Evolutionary conservation across 305 asterid genomes (phyloP).

Genomic region (Fraxinus dipetala): DNA sequence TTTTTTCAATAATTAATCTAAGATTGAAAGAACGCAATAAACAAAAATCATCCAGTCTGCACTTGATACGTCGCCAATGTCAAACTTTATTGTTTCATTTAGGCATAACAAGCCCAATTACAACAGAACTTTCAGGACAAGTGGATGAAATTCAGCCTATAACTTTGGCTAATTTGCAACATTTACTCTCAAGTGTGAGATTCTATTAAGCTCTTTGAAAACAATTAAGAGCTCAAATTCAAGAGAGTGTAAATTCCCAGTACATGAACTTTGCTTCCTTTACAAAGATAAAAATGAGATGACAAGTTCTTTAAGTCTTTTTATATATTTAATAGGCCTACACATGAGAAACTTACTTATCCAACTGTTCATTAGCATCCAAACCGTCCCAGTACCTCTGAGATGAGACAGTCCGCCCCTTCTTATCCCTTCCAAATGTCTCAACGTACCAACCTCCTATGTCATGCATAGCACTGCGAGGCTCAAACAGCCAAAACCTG

Average conservation of each 20-base stretch:
- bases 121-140: not conserved
- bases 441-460: constrained; percentile 95
- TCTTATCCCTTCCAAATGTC: constrained; percentile 74
- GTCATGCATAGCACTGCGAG: constrained; percentile 88
- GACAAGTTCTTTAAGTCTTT: not conserved
- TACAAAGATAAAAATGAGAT: constrained; percentile 5
- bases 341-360: constrained; percentile 53
- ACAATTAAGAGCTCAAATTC: not conserved
- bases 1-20: not conserved
- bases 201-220: not conserved
- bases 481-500: constrained; percentile 96
- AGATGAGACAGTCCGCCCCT: constrained; percentile 58
- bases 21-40: not conserved
- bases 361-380: constrained; percentile 42
- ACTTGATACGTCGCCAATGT: not conserved
- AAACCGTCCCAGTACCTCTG: constrained; percentile 70
- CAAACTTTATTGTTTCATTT: not conserved
- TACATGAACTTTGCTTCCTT: constrained; percentile 11
- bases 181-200: not conserved
- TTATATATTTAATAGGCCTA: not conserved
- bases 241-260: not conserved
- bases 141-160: not conserved
- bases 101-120: not conserved
- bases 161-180: not conserved
- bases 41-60: not conserved